Base-by-base conservation (phyloP, 1,139 yeast genomes). In the Ogataea hybrid region DNA sequence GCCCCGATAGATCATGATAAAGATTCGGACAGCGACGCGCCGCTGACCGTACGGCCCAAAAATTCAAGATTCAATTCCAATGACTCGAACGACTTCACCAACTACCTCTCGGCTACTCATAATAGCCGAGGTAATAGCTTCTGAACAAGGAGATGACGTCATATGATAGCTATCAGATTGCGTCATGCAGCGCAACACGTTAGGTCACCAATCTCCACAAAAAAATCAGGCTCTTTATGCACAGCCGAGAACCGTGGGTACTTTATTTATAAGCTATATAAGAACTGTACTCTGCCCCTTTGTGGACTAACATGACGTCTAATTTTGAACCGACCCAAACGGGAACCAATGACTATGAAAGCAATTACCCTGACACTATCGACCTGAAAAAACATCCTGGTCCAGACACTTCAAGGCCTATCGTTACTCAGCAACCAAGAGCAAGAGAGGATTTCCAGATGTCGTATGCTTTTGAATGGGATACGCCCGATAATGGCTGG, bases 391-490 rank as follows among this genome's bases (percentile, higher is more conserved):
- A 36, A 12, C 33, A 30, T 6, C 12, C 21, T 6, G 34, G 12
- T 3, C 18, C 18, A 14, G n/a, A 16, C n/a, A 21, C 10, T 10
- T 5, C 28, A 6, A 17, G 21, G 12, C 35, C 27, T 11, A 17
- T 46, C 12, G 25, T 50, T 27, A 41, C 47, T 5, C 39, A 35
- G 10, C 49, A 48, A 29, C 55, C 57, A 12, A 38, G 32, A n/a
- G 41, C 48, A 6, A 49, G 54, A 44, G 56, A 49, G n/a, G 70
- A 66, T 40, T 48, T 67, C 31, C 70, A 67, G 50, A 56, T 58
- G n/a, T 54, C 64, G 20, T 67, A 62, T 48, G 67, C 64, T 17
- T 61, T 63, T 41, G 64, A 60, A 47, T 58, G 68, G 63, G 60
- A 54, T 1, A 47, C 59, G 2, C 70, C 69, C 4, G 45, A 50